Evolutionary conservation across 106 monocot species (phyloP).

Genomic region (Cymbidium sinense): DNA sequence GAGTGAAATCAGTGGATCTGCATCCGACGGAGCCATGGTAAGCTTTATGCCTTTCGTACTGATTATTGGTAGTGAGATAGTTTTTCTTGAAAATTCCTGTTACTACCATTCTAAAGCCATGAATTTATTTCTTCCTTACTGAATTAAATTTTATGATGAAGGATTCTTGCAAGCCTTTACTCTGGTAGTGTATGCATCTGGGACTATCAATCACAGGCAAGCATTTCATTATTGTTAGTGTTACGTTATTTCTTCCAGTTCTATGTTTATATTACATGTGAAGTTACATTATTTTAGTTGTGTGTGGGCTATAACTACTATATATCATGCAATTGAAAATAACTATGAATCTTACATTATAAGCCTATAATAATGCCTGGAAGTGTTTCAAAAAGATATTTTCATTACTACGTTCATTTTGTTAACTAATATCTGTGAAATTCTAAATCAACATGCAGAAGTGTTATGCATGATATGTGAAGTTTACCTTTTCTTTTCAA

Average conservation of each 20-base stretch:
- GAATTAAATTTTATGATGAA: constrained; percentile 19
- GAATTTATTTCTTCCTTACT: background rate
- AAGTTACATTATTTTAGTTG: no score
- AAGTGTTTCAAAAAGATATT: no score
- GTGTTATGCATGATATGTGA: no score
- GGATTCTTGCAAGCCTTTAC: constrained; percentile 93
- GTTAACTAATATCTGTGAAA: no score
- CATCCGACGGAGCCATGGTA: constrained; percentile 96
- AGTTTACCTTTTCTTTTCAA: no score
- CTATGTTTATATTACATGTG: background rate
- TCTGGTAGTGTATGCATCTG: constrained; percentile 91
- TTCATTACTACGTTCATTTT: no score
- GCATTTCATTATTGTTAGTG: constrained; percentile 2
- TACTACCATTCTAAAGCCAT: background rate
- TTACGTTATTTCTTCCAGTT: background rate
- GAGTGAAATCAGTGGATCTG: constrained; percentile 77
- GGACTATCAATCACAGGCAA: constrained; percentile 88
- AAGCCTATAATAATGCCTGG: no score
- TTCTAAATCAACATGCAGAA: no score
- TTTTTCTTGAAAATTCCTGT: background rate
- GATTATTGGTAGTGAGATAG: background rate
- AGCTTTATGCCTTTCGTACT: background rate
- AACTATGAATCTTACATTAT: no score
- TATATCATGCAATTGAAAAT: no score
- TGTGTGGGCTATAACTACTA: no score